A percentile compares a stretch with the other conserved stretches of the same genome.
Evolutionary conservation across 2,329 filamentous ascomycete genomes (phyloP).

Genomic region (Nemania abortiva): DNA sequence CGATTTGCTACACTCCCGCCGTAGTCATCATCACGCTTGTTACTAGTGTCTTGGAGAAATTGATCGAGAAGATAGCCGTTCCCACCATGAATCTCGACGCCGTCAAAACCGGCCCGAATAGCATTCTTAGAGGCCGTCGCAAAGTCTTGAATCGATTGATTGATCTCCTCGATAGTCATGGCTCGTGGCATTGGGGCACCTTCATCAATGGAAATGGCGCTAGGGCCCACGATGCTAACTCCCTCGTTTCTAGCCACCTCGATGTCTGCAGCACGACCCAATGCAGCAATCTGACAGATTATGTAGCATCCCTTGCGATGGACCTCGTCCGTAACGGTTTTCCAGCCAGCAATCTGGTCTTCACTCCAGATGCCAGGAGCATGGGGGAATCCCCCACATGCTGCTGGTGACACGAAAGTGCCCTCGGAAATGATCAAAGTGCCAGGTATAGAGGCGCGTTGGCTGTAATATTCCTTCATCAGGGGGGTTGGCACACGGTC

Average conservation of each 20-base stretch:
- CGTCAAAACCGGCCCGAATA: slow-evolving; percentile 73
- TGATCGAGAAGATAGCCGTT: slow-evolving; percentile 70
- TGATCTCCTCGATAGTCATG: slow-evolving; percentile 75
- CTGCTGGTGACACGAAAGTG: slow-evolving; percentile 61
- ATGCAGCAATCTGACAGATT: slow-evolving; percentile 68
- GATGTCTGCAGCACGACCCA: slow-evolving; percentile 63
- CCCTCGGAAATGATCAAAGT: slow-evolving; percentile 67
- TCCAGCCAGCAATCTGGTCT: slow-evolving; percentile 67
- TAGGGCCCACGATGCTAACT: slow-evolving; percentile 47
- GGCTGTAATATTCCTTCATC: slow-evolving; percentile 50
- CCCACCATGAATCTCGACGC: slow-evolving; percentile 61
- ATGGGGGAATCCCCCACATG: slow-evolving; percentile 58
- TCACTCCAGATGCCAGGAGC: slow-evolving; percentile 66
- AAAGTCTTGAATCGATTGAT: slow-evolving; percentile 70
- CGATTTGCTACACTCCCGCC: slow-evolving; percentile 44
- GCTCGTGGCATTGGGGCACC: slow-evolving; percentile 61
- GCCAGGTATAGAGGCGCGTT: slow-evolving; percentile 46
- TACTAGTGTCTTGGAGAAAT: slow-evolving; percentile 57
- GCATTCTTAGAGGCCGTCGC: slow-evolving; percentile 65
- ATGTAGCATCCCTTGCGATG: slow-evolving; percentile 70
- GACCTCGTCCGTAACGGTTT: slow-evolving; percentile 67
- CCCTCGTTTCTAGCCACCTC: slow-evolving; percentile 36
- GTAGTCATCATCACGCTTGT: slow-evolving; percentile 43
- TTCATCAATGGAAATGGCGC: slow-evolving; percentile 48
- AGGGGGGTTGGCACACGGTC: slow-evolving; percentile 56